phyloP scores from a whole-genome alignment of 1,284 basidiomycete genomes.

The Moesziomyces sp. region DNA sequence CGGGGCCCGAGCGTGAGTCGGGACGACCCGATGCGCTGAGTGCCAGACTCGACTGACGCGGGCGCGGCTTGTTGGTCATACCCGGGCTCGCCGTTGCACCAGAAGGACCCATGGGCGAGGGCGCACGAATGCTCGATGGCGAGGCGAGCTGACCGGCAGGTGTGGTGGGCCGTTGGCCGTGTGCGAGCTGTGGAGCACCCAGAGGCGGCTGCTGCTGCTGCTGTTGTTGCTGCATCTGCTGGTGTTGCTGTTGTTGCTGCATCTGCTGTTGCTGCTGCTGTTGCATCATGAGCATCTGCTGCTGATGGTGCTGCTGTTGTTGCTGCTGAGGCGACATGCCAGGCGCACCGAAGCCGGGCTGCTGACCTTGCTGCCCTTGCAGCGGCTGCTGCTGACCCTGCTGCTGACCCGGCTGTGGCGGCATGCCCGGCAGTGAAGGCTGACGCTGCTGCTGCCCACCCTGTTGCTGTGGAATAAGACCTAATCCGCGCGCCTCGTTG shows the following conservation, averaged over 20 bases:
- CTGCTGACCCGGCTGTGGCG: slow-evolving; percentile 1
- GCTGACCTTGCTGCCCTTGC: slow-evolving; percentile 25
- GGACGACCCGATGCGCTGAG: slow-evolving; percentile 33
- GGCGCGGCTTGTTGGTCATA: slow-evolving; percentile 31
- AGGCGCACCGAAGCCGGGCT: slow-evolving; percentile 11
- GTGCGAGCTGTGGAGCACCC: slow-evolving; percentile 34
- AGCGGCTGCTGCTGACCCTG: slow-evolving; percentile 23
- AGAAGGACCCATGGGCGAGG: slow-evolving; percentile 37
- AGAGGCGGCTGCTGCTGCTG: slow-evolving; percentile 41
- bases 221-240: slow-evolving; percentile 40
- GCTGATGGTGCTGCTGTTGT: slow-evolving; percentile 40
- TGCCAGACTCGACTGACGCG: slow-evolving; percentile 43
- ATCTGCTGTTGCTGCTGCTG: slow-evolving; percentile 20
- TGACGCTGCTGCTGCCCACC: slow-evolving; percentile 27
- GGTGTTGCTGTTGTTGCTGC: slow-evolving; percentile 33
- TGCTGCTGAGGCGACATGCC: slow-evolving; percentile 40
- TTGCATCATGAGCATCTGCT: slow-evolving; percentile 29
- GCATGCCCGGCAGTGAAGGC: slow-evolving; percentile 15
- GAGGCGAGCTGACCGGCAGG: slow-evolving; percentile 41
- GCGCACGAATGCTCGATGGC: slow-evolving; percentile 45
- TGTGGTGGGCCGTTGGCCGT: slow-evolving; percentile 40
- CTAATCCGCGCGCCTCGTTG: slow-evolving; percentile 58
- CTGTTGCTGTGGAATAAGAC: slow-evolving; percentile 52
- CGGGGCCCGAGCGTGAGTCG: slow-evolving; percentile 40
- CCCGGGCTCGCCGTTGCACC: slow-evolving; percentile 39